Conservation (phyloP, 2,329 filamentous ascomycete species). For the Ophiostoma ulmi region DNA sequence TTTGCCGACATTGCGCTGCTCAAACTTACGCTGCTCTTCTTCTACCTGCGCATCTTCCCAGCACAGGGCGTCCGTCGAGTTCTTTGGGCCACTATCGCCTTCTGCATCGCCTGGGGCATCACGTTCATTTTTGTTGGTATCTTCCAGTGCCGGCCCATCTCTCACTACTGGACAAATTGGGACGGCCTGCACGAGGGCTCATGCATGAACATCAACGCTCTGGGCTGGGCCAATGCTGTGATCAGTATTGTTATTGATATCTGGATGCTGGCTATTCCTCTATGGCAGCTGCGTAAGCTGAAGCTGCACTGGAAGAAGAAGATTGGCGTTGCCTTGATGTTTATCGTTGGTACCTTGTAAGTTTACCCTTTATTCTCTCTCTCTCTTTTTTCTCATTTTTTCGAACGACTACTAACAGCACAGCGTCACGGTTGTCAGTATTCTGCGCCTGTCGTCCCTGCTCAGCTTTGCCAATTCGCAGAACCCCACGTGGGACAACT, state of each 20-base stretch:
- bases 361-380: neutral
- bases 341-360: slow-evolving; percentile 40
- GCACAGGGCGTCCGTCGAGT: slow-evolving; percentile 36
- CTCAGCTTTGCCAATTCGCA: slow-evolving; percentile 31
- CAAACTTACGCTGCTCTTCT: slow-evolving; percentile 49
- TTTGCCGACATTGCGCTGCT: slow-evolving; percentile 43
- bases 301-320: slow-evolving; percentile 46
- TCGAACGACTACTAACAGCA: neutral
- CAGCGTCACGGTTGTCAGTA: slow-evolving; percentile 35
- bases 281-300: slow-evolving; percentile 40
- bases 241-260: slow-evolving; percentile 50
- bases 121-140: slow-evolving; percentile 41
- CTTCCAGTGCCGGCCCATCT: slow-evolving; percentile 49
- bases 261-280: slow-evolving; percentile 48
- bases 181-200: slow-evolving; percentile 42
- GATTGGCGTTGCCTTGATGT: slow-evolving; percentile 44
- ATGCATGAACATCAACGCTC: slow-evolving; percentile 47
- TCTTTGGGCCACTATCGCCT: slow-evolving; percentile 41
- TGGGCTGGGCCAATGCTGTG: slow-evolving; percentile 49
- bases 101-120: slow-evolving; percentile 39
- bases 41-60: slow-evolving; percentile 53
- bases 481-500: slow-evolving; percentile 35
- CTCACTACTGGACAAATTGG: slow-evolving; percentile 51
- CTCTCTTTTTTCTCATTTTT: neutral
- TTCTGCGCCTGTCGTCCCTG: slow-evolving; percentile 32